Evolutionary conservation across 495 filamentous ascomycete species (phyloP), one percentile per base, ranked within the genome.

Genomic region (Xylaria longipes): DNA sequence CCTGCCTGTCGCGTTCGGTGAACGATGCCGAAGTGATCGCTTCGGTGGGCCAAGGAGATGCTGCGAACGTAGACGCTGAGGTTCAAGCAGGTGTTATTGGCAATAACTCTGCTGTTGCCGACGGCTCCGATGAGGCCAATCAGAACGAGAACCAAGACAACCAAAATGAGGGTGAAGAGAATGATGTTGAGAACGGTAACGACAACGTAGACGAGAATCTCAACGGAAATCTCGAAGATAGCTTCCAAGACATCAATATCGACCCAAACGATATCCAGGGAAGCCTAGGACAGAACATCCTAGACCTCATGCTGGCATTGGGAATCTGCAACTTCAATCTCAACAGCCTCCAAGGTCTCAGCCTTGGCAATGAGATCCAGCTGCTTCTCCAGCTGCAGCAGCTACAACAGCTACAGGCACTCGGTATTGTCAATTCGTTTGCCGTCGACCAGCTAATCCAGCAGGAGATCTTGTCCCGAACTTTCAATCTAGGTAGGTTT

Each of bases 321-420:
- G 82, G 81, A 29, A 71, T 83, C 63, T 76, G 73, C 69, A 74
- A 81, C 70, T 76, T 78, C 52, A 57, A 80, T 71, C 45, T 74
- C 29, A 73, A 77, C 65, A 76, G 68, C 60, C 74, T 84, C 46
- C 39, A 71, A 35, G 48, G 54, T n/a, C 73, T 84, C 17, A 76
- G 80, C 46, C 27, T 79, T 43, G 71, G 75, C 70, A 78, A 80
- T 65, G 76, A 84, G 61, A 72, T 82, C 22, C 80, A 84, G 66
- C 74, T 84, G 8, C 80, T 84, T 71, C 74, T 83, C 37, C 78
- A 83, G 68, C 82, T 84, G 17, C 80, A 81, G 45, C 78, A 83
- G 73, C 75, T 84, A 22, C 69, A 74, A 50, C 79, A 83, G 66
- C 78, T 84, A n/a, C 71, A 81, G 68, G 76, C 78, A 69, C 76